These are phyloP conservation scores for Huntiella abstrusa DNA, from an alignment of 2,329 filamentous ascomycete species.

Conservation along the genomic window DNA sequence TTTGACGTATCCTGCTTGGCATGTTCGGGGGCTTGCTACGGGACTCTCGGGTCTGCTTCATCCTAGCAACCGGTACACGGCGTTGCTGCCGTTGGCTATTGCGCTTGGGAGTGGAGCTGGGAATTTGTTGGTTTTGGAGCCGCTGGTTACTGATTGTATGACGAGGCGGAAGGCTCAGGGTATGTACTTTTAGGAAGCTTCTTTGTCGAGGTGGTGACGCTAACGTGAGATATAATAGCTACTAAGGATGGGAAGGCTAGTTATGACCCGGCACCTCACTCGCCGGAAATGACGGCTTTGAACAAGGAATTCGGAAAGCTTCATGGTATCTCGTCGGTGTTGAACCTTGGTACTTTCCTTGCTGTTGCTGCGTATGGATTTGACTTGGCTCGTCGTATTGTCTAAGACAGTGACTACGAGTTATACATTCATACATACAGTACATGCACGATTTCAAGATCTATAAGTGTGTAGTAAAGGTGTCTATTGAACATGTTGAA, in stretches of 20 bases:
- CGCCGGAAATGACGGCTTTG: slow-evolving; percentile 60
- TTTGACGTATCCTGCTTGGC: slow-evolving; percentile 58
- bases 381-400: slow-evolving; percentile 44
- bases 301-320: slow-evolving; percentile 63
- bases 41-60: slow-evolving; percentile 39
- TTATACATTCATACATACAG: too few relatives aligned
- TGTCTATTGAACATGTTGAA: slow-evolving; percentile 12
- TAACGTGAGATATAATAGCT: slow-evolving; percentile 28
- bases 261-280: slow-evolving; percentile 62
- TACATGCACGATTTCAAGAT: too few relatives aligned
- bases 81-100: slow-evolving; percentile 47
- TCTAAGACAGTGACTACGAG: too few relatives aligned
- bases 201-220: background rate
- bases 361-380: slow-evolving; percentile 62
- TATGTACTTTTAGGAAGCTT: slow-evolving; percentile 21
- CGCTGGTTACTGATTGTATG: slow-evolving; percentile 58
- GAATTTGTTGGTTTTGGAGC: slow-evolving; percentile 56
- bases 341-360: slow-evolving; percentile 56
- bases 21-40: slow-evolving; percentile 22
- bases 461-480: background rate
- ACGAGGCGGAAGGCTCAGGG: slow-evolving; percentile 60
- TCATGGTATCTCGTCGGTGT: slow-evolving; percentile 62
- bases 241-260: slow-evolving; percentile 77
- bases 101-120: slow-evolving; percentile 51
- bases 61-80: slow-evolving; percentile 40